These are phyloP conservation scores for Ustulina deusta DNA, from an alignment of 2,329 filamentous ascomycete species.

Conservation along the genomic window DNA sequence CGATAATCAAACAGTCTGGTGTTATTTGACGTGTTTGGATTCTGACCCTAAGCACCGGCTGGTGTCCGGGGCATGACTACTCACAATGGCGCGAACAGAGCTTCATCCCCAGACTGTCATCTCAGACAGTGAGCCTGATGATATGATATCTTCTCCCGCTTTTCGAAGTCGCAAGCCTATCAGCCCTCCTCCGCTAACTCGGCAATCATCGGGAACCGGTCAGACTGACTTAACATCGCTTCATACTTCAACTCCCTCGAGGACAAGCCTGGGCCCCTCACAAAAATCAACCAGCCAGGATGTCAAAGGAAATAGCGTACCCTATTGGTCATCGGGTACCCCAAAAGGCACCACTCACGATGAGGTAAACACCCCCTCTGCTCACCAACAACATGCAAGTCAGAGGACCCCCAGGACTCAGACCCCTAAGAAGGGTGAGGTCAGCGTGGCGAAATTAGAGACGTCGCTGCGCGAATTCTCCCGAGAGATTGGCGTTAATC, in stretches of 20 bases:
- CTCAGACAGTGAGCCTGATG: slow-evolving; percentile 49
- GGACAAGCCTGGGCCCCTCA: slow-evolving; percentile 33
- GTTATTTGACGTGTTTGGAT: slow-evolving; percentile 6
- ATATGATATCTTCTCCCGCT: slow-evolving; percentile 26
- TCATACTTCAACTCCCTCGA: slow-evolving; percentile 41
- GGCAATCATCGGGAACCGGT: slow-evolving; percentile 34
- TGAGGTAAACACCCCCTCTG: slow-evolving; percentile 37
- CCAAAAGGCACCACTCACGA: slow-evolving; percentile 36
- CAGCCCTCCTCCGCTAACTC: slow-evolving; percentile 38
- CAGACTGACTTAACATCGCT: slow-evolving; percentile 37
- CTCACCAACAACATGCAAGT: slow-evolving; percentile 38
- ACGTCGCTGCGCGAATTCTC: slow-evolving; percentile 55
- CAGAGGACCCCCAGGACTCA: slow-evolving; percentile 50
- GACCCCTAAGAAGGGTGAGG: slow-evolving; percentile 54
- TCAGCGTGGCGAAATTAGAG: slow-evolving; percentile 60
- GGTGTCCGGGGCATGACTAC: slow-evolving; percentile 13
- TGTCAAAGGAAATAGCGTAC: slow-evolving; percentile 34
- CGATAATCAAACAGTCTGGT: neutral
- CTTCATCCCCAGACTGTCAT: slow-evolving; percentile 42
- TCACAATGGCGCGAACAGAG: slow-evolving; percentile 38
- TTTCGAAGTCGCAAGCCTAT: slow-evolving; percentile 41
- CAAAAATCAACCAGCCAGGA: slow-evolving; percentile 42
- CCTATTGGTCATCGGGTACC: slow-evolving; percentile 37
- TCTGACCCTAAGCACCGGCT: neutral
- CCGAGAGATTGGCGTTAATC: slow-evolving; percentile 59